These are phyloP conservation scores for Phytophthora cryptogea DNA, from an alignment of 352 stramenopile species.

Conservation along the genomic window DNA sequence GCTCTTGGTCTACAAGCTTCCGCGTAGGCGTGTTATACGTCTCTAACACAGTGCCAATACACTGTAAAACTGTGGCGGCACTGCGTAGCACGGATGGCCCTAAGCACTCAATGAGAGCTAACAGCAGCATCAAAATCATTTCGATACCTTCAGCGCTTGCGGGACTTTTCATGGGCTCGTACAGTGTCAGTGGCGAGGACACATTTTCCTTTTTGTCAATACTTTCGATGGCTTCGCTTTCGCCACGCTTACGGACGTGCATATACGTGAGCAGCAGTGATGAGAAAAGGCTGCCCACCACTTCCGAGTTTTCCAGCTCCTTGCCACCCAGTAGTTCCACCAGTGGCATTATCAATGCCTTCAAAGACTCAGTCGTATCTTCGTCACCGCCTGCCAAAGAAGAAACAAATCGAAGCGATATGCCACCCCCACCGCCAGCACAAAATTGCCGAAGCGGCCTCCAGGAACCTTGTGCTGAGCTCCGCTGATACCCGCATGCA, in stretches of 20 bases:
- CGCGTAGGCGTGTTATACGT: slow-evolving; percentile 49
- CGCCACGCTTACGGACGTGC: slow-evolving; percentile 46
- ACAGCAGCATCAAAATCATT: slow-evolving; percentile 63
- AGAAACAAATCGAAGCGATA: slow-evolving; percentile 43
- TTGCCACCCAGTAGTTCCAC: slow-evolving; percentile 65
- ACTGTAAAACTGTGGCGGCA: slow-evolving; percentile 63
- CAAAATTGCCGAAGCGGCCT: slow-evolving; percentile 55
- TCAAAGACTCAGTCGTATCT: slow-evolving; percentile 33
- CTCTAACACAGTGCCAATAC: slow-evolving; percentile 68
- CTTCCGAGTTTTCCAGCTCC: slow-evolving; percentile 61
- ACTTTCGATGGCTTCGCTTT: slow-evolving; percentile 3
- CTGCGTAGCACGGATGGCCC: slow-evolving; percentile 77
- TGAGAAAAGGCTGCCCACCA: slow-evolving; percentile 78
- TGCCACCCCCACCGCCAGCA: slow-evolving; percentile 62
- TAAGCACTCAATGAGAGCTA: slow-evolving; percentile 75
- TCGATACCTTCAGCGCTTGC: slow-evolving; percentile 46
- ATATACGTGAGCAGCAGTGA: slow-evolving; percentile 83
- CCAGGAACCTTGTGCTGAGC: slow-evolving; percentile 33
- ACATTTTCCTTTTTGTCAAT: slow-evolving; percentile 1
- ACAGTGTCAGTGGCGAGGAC: slow-evolving; percentile 24
- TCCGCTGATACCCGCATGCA: slow-evolving; percentile 36
- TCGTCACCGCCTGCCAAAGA: slow-evolving; percentile 2
- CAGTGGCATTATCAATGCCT: slow-evolving; percentile 46
- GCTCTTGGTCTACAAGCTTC: slow-evolving; percentile 40
- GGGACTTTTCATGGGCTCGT: slow-evolving; percentile 42